A percentile compares a stretch with the other conserved stretches of the same genome.
Conservation (phyloP, 139 green algal genomes). For the Asterochloris sp. region DNA sequence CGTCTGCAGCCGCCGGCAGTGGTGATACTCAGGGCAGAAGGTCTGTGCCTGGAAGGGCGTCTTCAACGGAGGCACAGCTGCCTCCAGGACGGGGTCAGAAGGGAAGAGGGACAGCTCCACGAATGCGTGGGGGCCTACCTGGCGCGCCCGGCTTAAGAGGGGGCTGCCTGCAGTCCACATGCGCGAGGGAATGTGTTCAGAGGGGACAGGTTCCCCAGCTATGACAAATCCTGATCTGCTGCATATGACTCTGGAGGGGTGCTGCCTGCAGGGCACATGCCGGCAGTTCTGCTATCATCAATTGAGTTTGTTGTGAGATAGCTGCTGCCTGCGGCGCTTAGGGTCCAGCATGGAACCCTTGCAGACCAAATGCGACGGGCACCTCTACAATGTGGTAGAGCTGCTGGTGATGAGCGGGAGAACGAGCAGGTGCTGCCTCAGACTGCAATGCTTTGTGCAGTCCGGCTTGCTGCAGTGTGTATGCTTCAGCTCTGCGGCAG, state of each 20-base stretch:
- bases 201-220: background rate
- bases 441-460: too few relatives aligned
- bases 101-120: conserved; percentile 39
- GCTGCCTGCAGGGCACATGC: background rate
- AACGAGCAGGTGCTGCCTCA: too few relatives aligned
- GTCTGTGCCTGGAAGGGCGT: conserved; percentile 56
- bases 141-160: conserved; percentile 31
- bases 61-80: conserved; percentile 23
- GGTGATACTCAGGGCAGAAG: conserved; percentile 52
- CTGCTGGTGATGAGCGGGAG: too few relatives aligned
- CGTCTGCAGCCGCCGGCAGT: conserved; percentile 24
- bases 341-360: too few relatives aligned
- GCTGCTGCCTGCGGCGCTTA: too few relatives aligned
- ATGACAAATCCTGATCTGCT: background rate
- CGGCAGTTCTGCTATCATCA: too few relatives aligned
- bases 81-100: conserved; percentile 16
- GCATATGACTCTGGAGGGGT: background rate
- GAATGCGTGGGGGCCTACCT: conserved; percentile 49
- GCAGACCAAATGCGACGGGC: too few relatives aligned
- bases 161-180: conserved; percentile 1
- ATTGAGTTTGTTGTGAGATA: too few relatives aligned
- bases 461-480: too few relatives aligned
- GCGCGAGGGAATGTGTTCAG: background rate
- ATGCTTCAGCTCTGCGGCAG: too few relatives aligned
- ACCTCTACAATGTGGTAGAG: too few relatives aligned